Conservation (phyloP, 306 rosid species). For the Acacia confusa region DNA sequence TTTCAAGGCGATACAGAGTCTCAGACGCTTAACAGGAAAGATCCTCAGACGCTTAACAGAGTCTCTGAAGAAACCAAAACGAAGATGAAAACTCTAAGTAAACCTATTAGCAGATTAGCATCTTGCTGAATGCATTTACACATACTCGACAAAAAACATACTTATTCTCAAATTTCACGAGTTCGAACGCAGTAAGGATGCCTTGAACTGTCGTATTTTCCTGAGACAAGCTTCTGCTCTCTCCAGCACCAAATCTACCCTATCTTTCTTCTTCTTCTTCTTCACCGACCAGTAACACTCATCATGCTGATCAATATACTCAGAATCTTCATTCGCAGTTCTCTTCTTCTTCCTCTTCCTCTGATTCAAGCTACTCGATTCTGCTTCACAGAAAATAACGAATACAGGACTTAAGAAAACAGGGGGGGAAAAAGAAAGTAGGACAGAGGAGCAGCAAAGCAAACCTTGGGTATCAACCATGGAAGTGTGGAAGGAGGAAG, state of each 20-base stretch:
- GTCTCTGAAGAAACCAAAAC: not conserved
- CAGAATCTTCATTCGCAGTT: not conserved
- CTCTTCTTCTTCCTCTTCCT: conserved; percentile 32
- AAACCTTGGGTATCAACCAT: conserved; percentile 46
- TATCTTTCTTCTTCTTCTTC: conserved; percentile 48
- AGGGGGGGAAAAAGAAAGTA: not conserved
- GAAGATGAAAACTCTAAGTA: not conserved
- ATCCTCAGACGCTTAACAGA: no score
- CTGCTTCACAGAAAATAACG: conserved; percentile 31
- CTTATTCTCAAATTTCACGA: conserved; percentile 27
- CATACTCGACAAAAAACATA: not conserved
- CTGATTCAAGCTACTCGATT: conserved; percentile 44
- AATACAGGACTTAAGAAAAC: not conserved
- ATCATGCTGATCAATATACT: not conserved
- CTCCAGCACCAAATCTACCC: conserved; percentile 54
- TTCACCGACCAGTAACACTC: not conserved
- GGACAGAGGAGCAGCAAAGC: not conserved
- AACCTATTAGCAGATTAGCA: not conserved
- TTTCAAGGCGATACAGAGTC: no score
- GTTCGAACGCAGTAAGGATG: conserved; percentile 25
- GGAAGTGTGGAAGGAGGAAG: conserved; percentile 16
- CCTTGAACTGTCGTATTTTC: conserved; percentile 47
- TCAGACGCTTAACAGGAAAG: no score
- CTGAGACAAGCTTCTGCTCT: conserved; percentile 51
- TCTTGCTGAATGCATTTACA: not conserved